These are phyloP conservation scores for Excoecaria agallocha DNA, from an alignment of 345 rosid species.

Conservation along the genomic window DNA sequence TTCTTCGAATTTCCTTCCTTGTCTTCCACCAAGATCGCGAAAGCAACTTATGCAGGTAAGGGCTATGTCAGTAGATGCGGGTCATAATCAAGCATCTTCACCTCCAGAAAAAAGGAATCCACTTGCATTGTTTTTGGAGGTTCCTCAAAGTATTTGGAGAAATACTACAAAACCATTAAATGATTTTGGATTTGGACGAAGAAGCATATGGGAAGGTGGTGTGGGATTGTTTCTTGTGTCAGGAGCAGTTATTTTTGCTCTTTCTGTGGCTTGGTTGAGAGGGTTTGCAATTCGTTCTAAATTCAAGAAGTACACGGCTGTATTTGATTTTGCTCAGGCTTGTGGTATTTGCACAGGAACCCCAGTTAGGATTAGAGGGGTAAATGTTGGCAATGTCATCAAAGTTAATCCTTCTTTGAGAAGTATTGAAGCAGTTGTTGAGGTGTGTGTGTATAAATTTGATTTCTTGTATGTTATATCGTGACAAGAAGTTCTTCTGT, in stretches of 20 bases:
- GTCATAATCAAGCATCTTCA: slow-evolving; percentile 44
- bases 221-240: slow-evolving; percentile 94
- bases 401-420: slow-evolving; percentile 86
- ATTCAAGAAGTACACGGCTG: slow-evolving; percentile 81
- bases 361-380: slow-evolving; percentile 95
- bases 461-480: neutral
- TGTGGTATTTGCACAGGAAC: slow-evolving; percentile 90
- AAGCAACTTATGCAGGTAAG: slow-evolving; percentile 32
- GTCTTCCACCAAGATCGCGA: slow-evolving; percentile 52
- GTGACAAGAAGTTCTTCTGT: neutral
- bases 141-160: slow-evolving; percentile 71
- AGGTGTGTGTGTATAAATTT: slow-evolving; percentile 47
- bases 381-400: slow-evolving; percentile 80
- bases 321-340: slow-evolving; percentile 80
- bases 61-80: slow-evolving; percentile 56
- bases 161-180: slow-evolving; percentile 74
- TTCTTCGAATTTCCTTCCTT: slow-evolving; percentile 43
- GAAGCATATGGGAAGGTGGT: slow-evolving; percentile 98
- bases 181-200: slow-evolving; percentile 90
- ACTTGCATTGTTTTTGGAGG: slow-evolving; percentile 60
- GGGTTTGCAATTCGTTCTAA: slow-evolving; percentile 76
- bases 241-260: slow-evolving; percentile 76
- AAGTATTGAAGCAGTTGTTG: slow-evolving; percentile 88
- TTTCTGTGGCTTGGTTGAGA: slow-evolving; percentile 87
- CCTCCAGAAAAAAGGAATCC: slow-evolving; percentile 49